These are phyloP conservation scores for Pittosporum tobira DNA, from an alignment of 129 eudicot species.

Conservation along the genomic window DNA sequence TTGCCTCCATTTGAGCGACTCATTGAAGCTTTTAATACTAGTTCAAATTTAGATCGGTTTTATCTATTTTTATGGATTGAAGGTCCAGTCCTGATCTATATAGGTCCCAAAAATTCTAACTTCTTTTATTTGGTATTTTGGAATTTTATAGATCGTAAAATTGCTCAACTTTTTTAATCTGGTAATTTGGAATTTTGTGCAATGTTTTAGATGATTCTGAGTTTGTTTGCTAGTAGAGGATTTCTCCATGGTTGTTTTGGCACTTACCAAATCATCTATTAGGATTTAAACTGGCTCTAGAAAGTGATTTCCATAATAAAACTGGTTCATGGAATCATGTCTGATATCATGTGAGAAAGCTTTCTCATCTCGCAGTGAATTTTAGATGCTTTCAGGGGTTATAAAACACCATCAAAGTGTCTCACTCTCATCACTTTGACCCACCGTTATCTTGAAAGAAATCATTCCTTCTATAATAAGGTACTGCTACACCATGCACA, in stretches of 20 bases:
- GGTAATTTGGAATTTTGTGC: not conserved
- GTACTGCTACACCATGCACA: no score
- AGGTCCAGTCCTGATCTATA: not conserved
- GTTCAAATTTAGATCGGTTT: no score
- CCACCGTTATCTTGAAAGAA: not conserved
- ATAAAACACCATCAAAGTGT: no score
- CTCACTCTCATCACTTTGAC: not conserved
- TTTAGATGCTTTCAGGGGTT: not conserved
- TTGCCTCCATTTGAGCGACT: not conserved
- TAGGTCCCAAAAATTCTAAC: not conserved
- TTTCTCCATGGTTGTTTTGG: not conserved
- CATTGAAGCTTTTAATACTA: no score
- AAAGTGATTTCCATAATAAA: no score
- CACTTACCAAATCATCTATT: not conserved
- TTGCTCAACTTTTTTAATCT: not conserved
- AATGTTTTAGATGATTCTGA: no score
- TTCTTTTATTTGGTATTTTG: not conserved
- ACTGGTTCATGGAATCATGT: no score
- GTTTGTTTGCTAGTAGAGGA: not conserved
- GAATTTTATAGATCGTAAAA: no score
- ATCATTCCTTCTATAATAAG: not conserved
- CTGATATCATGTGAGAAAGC: not conserved
- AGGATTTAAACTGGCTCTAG: not conserved
- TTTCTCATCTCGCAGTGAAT: not conserved
- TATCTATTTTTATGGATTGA: no score